Percentiles rank a stretch among this genome's conserved stretches.
These are phyloP conservation scores for Globisporangium cystogenes DNA, from an alignment of 352 stramenopile species.

Conservation along the genomic window DNA sequence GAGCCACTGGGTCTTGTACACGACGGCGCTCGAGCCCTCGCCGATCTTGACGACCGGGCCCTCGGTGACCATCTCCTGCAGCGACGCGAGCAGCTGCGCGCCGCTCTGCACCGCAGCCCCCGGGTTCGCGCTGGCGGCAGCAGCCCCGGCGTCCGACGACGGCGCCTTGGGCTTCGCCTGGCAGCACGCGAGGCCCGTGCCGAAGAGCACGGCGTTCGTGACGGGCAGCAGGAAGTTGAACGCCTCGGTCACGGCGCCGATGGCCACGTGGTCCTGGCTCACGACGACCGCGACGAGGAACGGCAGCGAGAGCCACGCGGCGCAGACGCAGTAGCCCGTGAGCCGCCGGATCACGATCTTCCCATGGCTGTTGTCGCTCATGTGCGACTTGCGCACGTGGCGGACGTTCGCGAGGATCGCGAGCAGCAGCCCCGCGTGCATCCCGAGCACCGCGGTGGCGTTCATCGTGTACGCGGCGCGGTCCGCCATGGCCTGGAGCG, in stretches of 20 bases:
- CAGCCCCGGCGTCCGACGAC: neutral
- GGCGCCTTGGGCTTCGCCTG: constrained; percentile 3
- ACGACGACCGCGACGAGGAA: constrained; percentile 36
- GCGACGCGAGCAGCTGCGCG: constrained; percentile 10
- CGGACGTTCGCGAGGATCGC: constrained; percentile 47
- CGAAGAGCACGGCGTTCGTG: constrained; percentile 60
- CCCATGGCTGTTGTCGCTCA: constrained; percentile 48
- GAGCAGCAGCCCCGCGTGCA: constrained; percentile 38
- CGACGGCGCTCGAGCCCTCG: constrained; percentile 53
- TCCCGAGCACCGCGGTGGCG: constrained; percentile 28
- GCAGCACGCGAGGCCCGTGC: constrained; percentile 51
- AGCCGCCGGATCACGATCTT: constrained; percentile 52
- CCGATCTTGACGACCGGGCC: constrained; percentile 59
- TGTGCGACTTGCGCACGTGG: constrained; percentile 35
- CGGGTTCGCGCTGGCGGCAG: constrained; percentile 9
- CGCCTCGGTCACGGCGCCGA: constrained; percentile 44
- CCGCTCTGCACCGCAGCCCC: constrained; percentile 13
- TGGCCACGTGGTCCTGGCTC: constrained; percentile 15
- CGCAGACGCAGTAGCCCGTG: constrained; percentile 48
- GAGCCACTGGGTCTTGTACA: constrained; percentile 67
- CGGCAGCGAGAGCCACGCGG: constrained; percentile 42
- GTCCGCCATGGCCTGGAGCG: constrained; percentile 22
- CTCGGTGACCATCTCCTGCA: constrained; percentile 55
- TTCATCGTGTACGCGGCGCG: constrained; percentile 34
- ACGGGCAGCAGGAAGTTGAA: constrained; percentile 54